Base-by-base conservation (phyloP, 1,284 basidiomycete species). In the Boletellus sp. region DNA sequence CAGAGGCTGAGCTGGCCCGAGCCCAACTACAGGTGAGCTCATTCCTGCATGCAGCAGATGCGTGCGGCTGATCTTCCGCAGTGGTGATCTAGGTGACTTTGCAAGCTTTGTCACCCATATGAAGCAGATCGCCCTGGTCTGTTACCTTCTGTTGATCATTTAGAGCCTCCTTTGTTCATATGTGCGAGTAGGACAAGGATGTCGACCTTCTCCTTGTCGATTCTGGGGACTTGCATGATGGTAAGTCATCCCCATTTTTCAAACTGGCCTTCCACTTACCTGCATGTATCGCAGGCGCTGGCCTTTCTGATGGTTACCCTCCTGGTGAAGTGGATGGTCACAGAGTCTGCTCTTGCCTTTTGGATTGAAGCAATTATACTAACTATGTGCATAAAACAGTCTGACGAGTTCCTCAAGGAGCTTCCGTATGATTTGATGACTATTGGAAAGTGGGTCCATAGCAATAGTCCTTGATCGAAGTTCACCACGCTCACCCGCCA, bases 171-270 rank as follows among this genome's bases (percentile, higher is more conserved):
- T n/a, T 21, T 37, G 30, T 44, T 49, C 19, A 58, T 48, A 39
- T 41, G 44, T 22, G 19, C 18, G 37, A 49, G 8, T 51, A 85
- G 81, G 68, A 82, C 61, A 82, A 81, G 53, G 80, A 82, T 53
- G 85, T 86, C 11, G 86, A 89, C 64, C 74, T 89, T 8, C 72
- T 89, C 35, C 72, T 90, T 24, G 77, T 89, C 12, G 85, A 89
- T 61, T 85, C 84, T 19, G 87, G 87, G n/a, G 86, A 93, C 66
- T 69, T 93, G 52, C 91, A 92, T 58, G 91, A 93, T 62, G 91
- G 88, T 74, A 61, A 64, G 47, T 35, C 7, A 19, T 33, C 15
- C 42, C n/a, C 1, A 2, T 32, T 13, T 39, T 6, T n/a, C 11
- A 24, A 3, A 10, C 10, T 26, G 5, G 5, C 21, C n/a, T 5